phyloP scores from a whole-genome alignment of 257 asterid species.

The Rhazya stricta region DNA sequence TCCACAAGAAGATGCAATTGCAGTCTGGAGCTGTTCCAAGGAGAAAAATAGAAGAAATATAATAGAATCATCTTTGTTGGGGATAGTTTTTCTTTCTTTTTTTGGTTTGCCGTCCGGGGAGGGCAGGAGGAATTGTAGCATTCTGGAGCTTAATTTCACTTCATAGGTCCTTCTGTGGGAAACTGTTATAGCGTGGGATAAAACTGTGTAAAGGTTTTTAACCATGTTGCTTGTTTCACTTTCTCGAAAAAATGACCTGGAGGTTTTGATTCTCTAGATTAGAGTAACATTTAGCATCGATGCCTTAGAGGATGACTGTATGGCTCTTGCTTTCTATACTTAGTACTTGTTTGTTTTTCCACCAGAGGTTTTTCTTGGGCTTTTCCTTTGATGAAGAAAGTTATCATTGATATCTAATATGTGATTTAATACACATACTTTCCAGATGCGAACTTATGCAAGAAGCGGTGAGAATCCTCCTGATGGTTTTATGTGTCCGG shows the following conservation, averaged over 20 bases:
- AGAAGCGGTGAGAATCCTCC: conserved; percentile 78
- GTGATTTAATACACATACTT: neutral
- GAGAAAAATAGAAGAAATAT: neutral
- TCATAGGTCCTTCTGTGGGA: neutral
- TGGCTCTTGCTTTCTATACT: neutral
- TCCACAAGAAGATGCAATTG: neutral
- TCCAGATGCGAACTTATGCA: conserved; percentile 71
- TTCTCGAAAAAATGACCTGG: neutral
- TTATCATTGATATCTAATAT: neutral
- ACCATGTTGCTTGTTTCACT: neutral
- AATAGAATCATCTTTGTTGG: neutral
- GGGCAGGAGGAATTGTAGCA: neutral
- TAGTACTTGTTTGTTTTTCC: neutral
- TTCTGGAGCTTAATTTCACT: neutral
- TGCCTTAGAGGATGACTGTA: neutral
- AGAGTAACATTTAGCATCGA: neutral
- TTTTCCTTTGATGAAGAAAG: neutral
- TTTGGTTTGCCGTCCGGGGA: neutral
- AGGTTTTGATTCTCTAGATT: neutral
- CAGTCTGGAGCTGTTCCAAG: neutral
- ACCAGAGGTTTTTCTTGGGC: neutral
- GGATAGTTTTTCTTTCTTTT: neutral
- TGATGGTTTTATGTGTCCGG: conserved; percentile 78
- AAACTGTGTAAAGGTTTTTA: neutral
- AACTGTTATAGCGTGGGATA: neutral